Evolutionary conservation across 305 asterid genomes (phyloP), one percentile per base, ranked within the genome.

Genomic region (Petunia hybrid): DNA sequence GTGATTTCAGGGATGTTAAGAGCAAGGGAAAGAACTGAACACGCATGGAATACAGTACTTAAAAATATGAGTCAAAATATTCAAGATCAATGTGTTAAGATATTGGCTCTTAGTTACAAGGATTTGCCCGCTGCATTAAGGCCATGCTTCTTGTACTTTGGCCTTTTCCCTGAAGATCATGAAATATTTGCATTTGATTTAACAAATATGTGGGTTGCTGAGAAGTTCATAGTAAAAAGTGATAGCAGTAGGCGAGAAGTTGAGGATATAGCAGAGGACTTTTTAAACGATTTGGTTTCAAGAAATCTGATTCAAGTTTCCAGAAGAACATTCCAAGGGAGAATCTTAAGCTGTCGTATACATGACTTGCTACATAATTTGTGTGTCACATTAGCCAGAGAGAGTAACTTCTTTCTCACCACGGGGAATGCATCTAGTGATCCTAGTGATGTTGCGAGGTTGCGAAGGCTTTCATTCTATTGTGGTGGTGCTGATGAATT

Each of bases 291-390:
- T 16, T 61, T 83, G 22, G 83, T 40, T 3, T 36, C 83, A 1
- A 79, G 80, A n/a, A 83, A 83, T 55, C 73, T 83, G 38, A 45
- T 83, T 31, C 83, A 79, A 64, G 83, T 83, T 62, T 77, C 77
- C 39, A 40, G 75, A 6, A 53, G 69, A 53, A 66, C 63, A 40
- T 51, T 14, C 35, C 77, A 41, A 48, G 85, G 82, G 53, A 80
- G 68, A 67, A 66, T 80, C 8, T 53, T 56, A 67, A 80, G 77
- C 35, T 61, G 82, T 14, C 75, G 76, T 1, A 60, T 82, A 1
- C 85, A 82, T 45, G 82, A 77, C 77, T 42, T 82, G 42, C 68
- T 68, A 45, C 82, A 82, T 6, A 45, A 65, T 16, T 60, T 80
- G 13, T 80, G 68, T 62, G 45, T 67, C 22, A 42, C 41, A 9